phyloP scores from a whole-genome alignment of 192 early-diverging fungal genomes.

The Podochytrium sp. region DNA sequence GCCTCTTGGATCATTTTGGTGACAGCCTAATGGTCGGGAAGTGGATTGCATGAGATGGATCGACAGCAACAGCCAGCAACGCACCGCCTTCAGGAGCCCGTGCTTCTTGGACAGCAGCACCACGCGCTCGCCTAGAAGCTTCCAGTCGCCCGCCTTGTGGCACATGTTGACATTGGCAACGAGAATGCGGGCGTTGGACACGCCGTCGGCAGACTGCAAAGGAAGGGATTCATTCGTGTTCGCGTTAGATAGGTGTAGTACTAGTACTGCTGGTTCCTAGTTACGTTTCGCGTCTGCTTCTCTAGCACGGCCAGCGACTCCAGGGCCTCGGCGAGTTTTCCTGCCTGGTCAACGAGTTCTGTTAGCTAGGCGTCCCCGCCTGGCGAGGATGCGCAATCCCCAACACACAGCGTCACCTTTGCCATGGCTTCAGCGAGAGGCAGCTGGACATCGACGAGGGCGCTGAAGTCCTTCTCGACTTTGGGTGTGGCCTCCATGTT shows the following conservation, averaged over 20 bases:
- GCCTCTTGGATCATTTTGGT: constrained; percentile 94
- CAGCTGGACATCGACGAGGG: constrained; percentile 74
- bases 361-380: too few species aligned
- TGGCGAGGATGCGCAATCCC: too few species aligned
- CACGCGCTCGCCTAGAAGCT: constrained; percentile 89
- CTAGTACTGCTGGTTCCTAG: too few species aligned
- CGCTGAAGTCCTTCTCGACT: constrained; percentile 92
- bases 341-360: too few species aligned
- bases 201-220: constrained; percentile 83
- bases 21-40: too few species aligned
- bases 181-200: constrained; percentile 87
- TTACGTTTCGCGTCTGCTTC: constrained; percentile 93
- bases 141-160: constrained; percentile 78
- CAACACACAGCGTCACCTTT: too few species aligned
- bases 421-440: constrained; percentile 77
- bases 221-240: too few species aligned
- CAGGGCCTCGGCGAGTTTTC: constrained; percentile 81
- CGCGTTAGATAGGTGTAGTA: too few species aligned
- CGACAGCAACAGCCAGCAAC: too few species aligned
- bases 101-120: constrained; percentile 95
- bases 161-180: constrained; percentile 78
- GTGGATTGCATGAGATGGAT: too few species aligned
- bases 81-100: constrained; percentile 83
- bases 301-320: constrained; percentile 85
- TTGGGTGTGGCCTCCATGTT: constrained; percentile 57